These are phyloP conservation scores for Coemansia sp. DNA, from an alignment of 192 early-diverging fungal genomes.

Conservation along the genomic window DNA sequence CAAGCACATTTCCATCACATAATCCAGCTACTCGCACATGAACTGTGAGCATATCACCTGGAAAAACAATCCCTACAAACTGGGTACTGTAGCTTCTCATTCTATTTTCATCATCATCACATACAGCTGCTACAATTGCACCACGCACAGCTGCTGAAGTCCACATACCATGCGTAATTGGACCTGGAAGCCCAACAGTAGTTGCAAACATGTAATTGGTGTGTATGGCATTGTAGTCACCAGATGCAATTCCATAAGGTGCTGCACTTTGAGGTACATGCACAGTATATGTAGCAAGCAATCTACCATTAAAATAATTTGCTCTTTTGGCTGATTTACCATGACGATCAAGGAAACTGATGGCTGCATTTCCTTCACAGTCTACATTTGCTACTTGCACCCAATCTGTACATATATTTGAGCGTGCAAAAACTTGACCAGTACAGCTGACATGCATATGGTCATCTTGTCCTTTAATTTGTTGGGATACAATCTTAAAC, in stretches of 20 bases:
- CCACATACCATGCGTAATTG: slow-evolving; percentile 98
- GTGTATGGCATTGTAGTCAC: slow-evolving; percentile 95
- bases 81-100: slow-evolving; percentile 73
- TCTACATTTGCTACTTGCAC: slow-evolving; percentile 78
- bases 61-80: slow-evolving; percentile 88
- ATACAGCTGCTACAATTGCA: slow-evolving; percentile 81
- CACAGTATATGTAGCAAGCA: slow-evolving; percentile 10
- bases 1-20: slow-evolving; percentile 83
- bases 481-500: slow-evolving; percentile 73
- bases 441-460: slow-evolving; percentile 59
- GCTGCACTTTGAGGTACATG: slow-evolving; percentile 7
- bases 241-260: slow-evolving; percentile 76
- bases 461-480: slow-evolving; percentile 56
- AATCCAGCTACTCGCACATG: slow-evolving; percentile 83
- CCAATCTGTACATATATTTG: slow-evolving; percentile 41
- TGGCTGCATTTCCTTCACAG: slow-evolving; percentile 60
- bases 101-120: slow-evolving; percentile 76
- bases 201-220: slow-evolving; percentile 89
- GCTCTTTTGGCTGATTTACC: slow-evolving; percentile 68
- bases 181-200: slow-evolving; percentile 77
- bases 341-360: slow-evolving; percentile 75
- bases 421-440: slow-evolving; percentile 60
- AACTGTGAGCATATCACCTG: slow-evolving; percentile 77
- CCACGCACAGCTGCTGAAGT: slow-evolving; percentile 86
- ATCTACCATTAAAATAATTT: slow-evolving; percentile 65